These are phyloP conservation scores for Tarenaya hassleriana DNA, from an alignment of 345 rosid species.

Conservation along the genomic window DNA sequence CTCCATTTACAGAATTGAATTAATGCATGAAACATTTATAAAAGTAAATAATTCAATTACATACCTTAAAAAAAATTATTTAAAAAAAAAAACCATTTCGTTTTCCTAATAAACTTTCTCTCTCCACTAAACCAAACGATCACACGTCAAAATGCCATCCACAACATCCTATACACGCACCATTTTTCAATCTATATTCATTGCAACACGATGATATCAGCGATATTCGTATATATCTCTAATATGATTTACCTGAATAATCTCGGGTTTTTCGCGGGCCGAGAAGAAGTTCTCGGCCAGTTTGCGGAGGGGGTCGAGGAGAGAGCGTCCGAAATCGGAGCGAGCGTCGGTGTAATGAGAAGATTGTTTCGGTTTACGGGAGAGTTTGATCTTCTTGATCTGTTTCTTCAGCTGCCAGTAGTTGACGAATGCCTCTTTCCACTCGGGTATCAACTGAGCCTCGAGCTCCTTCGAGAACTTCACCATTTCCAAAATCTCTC, in stretches of 20 bases:
- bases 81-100: conserved; percentile 7
- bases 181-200: too few relatives aligned
- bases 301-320: conserved; percentile 50
- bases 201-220: too few relatives aligned
- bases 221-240: conserved; percentile 16
- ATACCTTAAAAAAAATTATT: not conserved
- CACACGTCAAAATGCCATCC: too few relatives aligned
- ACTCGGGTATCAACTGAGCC: conserved; percentile 95
- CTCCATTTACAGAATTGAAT: conserved; percentile 22
- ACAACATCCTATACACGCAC: too few relatives aligned
- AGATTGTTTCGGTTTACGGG: conserved; percentile 34
- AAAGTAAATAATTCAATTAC: conserved; percentile 10
- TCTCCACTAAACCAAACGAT: conserved; percentile 5
- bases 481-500: conserved; percentile 68
- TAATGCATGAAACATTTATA: too few relatives aligned
- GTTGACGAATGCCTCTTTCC: conserved; percentile 94
- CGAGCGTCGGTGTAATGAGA: conserved; percentile 28
- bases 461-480: conserved; percentile 95
- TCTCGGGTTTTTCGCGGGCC: conserved; percentile 30
- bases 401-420: conserved; percentile 88
- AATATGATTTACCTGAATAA: conserved; percentile 52
- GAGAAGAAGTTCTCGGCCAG: conserved; percentile 29
- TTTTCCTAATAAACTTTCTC: conserved; percentile 2
- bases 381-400: conserved; percentile 64
- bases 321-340: conserved; percentile 43